Percentiles rank a stretch among this genome's conserved stretches.
These are phyloP conservation scores for Populus ilicifolia DNA, from an alignment of 345 rosid genomes.

Conservation along the genomic window DNA sequence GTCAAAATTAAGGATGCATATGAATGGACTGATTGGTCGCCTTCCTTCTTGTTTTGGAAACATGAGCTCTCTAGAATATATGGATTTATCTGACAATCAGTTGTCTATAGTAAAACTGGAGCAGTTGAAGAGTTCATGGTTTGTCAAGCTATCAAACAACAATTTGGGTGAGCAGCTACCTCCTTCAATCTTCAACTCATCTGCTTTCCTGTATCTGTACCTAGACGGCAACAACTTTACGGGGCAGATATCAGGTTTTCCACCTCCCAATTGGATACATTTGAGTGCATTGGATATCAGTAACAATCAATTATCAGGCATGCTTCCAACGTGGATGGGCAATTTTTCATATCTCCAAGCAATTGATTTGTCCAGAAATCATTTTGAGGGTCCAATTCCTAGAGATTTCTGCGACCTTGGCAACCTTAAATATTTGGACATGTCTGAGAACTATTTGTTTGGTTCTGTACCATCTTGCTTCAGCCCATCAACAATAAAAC, in stretches of 20 bases:
- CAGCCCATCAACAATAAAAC: neutral
- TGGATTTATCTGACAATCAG: constrained; percentile 23
- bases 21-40: constrained; percentile 12
- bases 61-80: neutral
- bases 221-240: constrained; percentile 1
- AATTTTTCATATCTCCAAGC: neutral
- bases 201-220: neutral
- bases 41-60: constrained; percentile 22
- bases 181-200: neutral
- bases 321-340: neutral
- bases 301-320: neutral
- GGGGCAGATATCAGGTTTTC: neutral
- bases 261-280: neutral
- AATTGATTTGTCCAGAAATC: neutral
- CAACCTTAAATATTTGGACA: neutral
- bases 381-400: neutral
- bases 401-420: neutral
- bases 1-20: neutral
- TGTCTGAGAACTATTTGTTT: neutral
- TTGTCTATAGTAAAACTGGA: too few species aligned
- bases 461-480: constrained; percentile 3
- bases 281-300: neutral
- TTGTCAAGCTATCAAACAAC: too few species aligned
- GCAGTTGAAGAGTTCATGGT: too few species aligned
- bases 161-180: neutral